These are phyloP conservation scores for Lachnellula suecica DNA, from an alignment of 2,329 filamentous ascomycete species.

Conservation along the genomic window DNA sequence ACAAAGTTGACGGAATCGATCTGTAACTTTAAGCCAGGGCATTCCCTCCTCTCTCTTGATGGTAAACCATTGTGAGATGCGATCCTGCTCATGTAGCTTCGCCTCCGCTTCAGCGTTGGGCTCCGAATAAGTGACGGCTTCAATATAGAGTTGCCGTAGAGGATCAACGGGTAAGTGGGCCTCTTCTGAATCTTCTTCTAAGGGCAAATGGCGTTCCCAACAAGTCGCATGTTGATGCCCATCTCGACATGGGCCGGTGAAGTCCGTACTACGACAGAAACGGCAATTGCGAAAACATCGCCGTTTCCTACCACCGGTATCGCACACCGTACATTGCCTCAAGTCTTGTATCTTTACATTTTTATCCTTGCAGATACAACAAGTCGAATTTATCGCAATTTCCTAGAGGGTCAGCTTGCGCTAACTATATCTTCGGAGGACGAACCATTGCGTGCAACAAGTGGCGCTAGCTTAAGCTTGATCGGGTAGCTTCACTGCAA, in stretches of 20 bases:
- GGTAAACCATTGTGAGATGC: constrained; percentile 9
- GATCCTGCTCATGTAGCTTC: constrained; percentile 4
- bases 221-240: constrained; percentile 1
- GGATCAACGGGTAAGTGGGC: constrained; percentile 4
- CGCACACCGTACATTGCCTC: constrained; percentile 3
- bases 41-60: constrained; percentile 3
- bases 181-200: constrained; percentile 4
- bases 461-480: too few relatives aligned
- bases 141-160: constrained; percentile 4
- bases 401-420: background rate
- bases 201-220: constrained; percentile 4
- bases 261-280: constrained; percentile 5
- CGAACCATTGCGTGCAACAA: background rate
- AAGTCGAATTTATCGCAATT: background rate
- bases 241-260: constrained; percentile 1
- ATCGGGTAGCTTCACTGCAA: too few relatives aligned
- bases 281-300: constrained; percentile 4
- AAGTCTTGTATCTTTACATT: constrained; percentile 2
- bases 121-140: constrained; percentile 9
- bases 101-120: background rate
- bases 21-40: constrained; percentile 4
- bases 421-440: background rate
- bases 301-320: background rate
- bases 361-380: background rate
- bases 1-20: constrained; percentile 8